A percentile compares a stretch with the other conserved stretches of the same genome.
Evolutionary conservation across 202 grass and related monocot genomes (phyloP).

Genomic region (Elaeis oleifera): DNA sequence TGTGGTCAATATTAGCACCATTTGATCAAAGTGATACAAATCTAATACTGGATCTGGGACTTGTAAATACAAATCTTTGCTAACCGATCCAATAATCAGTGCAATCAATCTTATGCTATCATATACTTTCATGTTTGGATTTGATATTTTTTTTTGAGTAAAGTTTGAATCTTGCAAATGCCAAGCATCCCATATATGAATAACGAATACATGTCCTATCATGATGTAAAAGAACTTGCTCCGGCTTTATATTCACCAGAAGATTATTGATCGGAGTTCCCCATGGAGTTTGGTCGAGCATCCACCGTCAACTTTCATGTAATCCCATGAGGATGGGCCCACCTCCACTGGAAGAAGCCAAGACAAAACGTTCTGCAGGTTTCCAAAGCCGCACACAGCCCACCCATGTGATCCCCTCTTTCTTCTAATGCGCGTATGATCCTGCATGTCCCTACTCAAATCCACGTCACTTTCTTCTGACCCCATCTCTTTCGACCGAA

Average conservation of each 20-base stretch:
- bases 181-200: not conserved
- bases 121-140: too few relatives aligned
- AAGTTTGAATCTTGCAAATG: not conserved
- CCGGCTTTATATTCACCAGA: not conserved
- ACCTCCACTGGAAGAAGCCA: slow-evolving; percentile 22
- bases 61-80: too few relatives aligned
- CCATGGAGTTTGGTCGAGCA: not conserved
- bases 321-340: slow-evolving; percentile 9
- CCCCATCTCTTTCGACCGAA: not conserved
- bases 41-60: too few relatives aligned
- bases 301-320: not conserved
- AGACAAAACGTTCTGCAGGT: slow-evolving; percentile 1
- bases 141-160: too few relatives aligned
- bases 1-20: too few relatives aligned
- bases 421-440: not conserved
- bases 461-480: slow-evolving; percentile 15
- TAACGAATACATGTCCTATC: not conserved
- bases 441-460: not conserved
- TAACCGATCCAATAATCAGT: too few relatives aligned
- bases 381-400: slow-evolving; percentile 18
- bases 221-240: not conserved
- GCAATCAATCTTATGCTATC: too few relatives aligned
- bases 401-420: slow-evolving; percentile 22
- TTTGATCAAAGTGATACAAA: too few relatives aligned
- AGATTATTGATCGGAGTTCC: not conserved